These are phyloP conservation scores for Diplodia scrobiculata DNA, from an alignment of 2,329 filamentous ascomycete genomes.

Conservation along the genomic window DNA sequence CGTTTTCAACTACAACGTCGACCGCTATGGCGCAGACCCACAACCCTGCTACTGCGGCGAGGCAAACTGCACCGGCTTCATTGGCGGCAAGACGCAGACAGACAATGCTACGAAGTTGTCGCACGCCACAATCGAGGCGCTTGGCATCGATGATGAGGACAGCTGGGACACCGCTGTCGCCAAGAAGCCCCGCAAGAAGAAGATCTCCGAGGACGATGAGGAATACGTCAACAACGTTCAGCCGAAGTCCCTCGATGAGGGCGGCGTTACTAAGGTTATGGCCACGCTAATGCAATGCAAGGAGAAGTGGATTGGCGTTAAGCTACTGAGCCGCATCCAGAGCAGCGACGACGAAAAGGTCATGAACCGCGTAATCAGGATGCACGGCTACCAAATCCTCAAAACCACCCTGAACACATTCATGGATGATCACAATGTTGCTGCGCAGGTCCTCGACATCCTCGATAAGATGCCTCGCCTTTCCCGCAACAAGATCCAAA, in stretches of 20 bases:
- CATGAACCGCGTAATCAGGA: slow-evolving; percentile 83
- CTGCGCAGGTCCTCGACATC: slow-evolving; percentile 86
- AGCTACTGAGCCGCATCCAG: slow-evolving; percentile 86
- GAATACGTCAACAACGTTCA: slow-evolving; percentile 92
- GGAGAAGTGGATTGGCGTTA: slow-evolving; percentile 99
- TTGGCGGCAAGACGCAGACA: slow-evolving; percentile 96
- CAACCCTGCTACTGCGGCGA: slow-evolving; percentile 97
- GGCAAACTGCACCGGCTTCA: slow-evolving; percentile 91
- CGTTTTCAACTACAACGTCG: slow-evolving; percentile 99
- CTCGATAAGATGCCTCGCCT: slow-evolving; percentile 85
- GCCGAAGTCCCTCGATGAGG: slow-evolving; percentile 75
- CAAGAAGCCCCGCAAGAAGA: slow-evolving; percentile 91
- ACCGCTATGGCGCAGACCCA: slow-evolving; percentile 93
- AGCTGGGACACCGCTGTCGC: slow-evolving; percentile 88
- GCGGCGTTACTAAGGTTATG: slow-evolving; percentile 91
- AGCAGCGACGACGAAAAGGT: slow-evolving; percentile 83
- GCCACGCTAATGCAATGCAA: slow-evolving; percentile 95
- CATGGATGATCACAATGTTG: slow-evolving; percentile 84
- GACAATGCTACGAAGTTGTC: slow-evolving; percentile 91
- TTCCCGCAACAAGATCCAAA: slow-evolving; percentile 94
- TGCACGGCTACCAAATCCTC: slow-evolving; percentile 96
- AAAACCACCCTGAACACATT: slow-evolving; percentile 84
- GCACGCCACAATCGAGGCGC: slow-evolving; percentile 84
- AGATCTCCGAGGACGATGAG: slow-evolving; percentile 85
- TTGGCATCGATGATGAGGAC: slow-evolving; percentile 90